Base-by-base conservation (phyloP, 805 yeast species). In the Wickerhamomyces bisporus region DNA sequence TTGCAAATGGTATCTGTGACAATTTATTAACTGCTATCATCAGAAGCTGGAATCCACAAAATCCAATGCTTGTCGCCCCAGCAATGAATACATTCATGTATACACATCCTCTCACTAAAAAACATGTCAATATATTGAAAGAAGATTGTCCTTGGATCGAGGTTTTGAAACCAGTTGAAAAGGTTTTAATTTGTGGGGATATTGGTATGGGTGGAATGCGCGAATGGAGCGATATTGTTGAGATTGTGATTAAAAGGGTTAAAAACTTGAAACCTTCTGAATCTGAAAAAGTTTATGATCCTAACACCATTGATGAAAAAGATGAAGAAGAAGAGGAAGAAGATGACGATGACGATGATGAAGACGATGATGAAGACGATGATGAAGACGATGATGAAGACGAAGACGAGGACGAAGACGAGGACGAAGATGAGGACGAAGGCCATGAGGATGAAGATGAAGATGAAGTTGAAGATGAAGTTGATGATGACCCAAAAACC, bases 151-250 rank as follows among this genome's bases (percentile, higher is more conserved):
- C 88, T 6, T 81, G 77, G 74, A 71, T 83, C 37, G 84, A 81
- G 42, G 72, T 85, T 15, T 62, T 85, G 53, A 81, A 77, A 53
- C 94, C 94, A 0, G 86, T 83, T 17, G 94, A 85, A 50, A 85
- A 85, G 55, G 88, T 85, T 47, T 70, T 65, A 65, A 83, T 62
- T 15, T 84, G 87, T 64, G 94, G 94, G 51, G 94, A 85, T 55
- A 83, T 85, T 45, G 93, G 93, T 12, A 83, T 85, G 93, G 94
- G 94, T 31, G 94, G 94, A 24, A 85, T 85, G 94, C 74, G 87
- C 70, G 93, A 84, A 53, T 84, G 87, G 83, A 78, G 79, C 53
- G 93, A 83, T 52, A 77, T 85, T 42, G 91, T 82, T 8, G 86
- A 81, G 51, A 73, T 76, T 17, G 40, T 74, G 43, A 60, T 66